Conservation (phyloP, 306 rosid species). For the Dalbergia oliveri region DNA sequence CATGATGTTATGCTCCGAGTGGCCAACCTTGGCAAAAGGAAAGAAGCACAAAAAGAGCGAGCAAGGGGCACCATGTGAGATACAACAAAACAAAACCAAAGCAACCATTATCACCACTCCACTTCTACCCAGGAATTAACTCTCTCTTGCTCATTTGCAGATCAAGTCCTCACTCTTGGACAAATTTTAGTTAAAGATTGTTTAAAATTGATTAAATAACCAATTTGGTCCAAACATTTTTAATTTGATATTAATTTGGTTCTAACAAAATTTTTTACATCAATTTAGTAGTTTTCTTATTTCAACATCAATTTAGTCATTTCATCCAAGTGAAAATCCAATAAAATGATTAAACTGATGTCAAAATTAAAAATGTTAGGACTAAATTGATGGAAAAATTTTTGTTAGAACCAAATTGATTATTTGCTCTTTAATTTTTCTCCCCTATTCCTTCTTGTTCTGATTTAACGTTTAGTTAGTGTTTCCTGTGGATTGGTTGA, state of each 20-base stretch:
- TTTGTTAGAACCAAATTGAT: too few species aligned
- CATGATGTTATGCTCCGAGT: conserved; percentile 35
- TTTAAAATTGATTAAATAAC: too few species aligned
- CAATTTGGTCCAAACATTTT: too few species aligned
- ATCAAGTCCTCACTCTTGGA: not conserved
- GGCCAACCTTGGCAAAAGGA: conserved; percentile 29
- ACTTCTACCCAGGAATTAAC: conserved; percentile 2
- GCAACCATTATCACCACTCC: conserved; percentile 6
- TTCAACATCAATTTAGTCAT: too few species aligned
- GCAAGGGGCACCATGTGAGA: conserved; percentile 1
- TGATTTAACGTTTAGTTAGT: not conserved
- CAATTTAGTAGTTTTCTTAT: too few species aligned
- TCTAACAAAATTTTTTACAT: too few species aligned
- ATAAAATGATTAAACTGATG: too few species aligned
- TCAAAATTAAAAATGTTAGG: too few species aligned
- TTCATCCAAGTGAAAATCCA: too few species aligned
- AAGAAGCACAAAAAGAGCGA: not conserved
- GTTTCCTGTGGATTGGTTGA: conserved; percentile 6
- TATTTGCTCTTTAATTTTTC: not conserved
- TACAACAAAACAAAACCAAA: conserved; percentile 11
- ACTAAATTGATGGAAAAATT: too few species aligned
- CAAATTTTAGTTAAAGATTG: not conserved
- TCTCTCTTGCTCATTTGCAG: not conserved
- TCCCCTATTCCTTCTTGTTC: not conserved
- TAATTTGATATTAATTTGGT: too few species aligned